Evolutionary conservation across 208 protist genomes (phyloP).

Genomic region (Trypanosoma rangeli): DNA sequence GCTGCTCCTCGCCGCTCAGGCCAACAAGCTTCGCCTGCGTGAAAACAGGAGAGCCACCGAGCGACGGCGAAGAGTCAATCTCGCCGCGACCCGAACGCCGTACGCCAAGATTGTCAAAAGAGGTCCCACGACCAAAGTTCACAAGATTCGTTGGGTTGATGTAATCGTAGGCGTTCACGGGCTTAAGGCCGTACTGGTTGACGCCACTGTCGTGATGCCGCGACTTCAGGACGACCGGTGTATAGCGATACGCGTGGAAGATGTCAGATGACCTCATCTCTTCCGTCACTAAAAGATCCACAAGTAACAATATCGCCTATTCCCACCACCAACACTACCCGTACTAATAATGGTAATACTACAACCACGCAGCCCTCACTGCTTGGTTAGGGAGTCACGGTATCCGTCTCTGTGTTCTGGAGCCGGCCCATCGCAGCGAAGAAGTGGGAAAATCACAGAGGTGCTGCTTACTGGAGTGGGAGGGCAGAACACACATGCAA

Average conservation of each 20-base stretch:
- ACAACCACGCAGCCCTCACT: background rate
- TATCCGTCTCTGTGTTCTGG: background rate
- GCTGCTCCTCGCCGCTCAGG: constrained; percentile 77
- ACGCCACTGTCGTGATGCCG: constrained; percentile 73
- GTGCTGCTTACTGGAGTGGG: too few relatives aligned
- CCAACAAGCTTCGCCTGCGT: constrained; percentile 78
- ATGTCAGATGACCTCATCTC: constrained; percentile 75
- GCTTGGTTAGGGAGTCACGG: background rate
- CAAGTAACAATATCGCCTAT: background rate
- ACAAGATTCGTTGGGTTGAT: constrained; percentile 88
- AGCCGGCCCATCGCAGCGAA: too few relatives aligned
- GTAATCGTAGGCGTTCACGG: constrained; percentile 78
- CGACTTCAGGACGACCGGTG: constrained; percentile 67
- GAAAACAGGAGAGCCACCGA: constrained; percentile 75
- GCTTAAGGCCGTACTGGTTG: constrained; percentile 88
- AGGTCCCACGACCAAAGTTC: constrained; percentile 87
- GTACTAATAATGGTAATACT: background rate
- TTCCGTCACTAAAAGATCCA: background rate
- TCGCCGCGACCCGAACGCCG: constrained; percentile 72
- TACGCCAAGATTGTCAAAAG: constrained; percentile 86
- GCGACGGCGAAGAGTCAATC: constrained; percentile 80
- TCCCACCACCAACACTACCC: background rate
- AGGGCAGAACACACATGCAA: too few relatives aligned
- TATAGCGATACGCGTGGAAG: constrained; percentile 57
- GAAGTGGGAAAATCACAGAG: too few relatives aligned